Evolutionary conservation across 345 rosid genomes (phyloP), one percentile per base, ranked within the genome.

Genomic region (Combretum micranthum): DNA sequence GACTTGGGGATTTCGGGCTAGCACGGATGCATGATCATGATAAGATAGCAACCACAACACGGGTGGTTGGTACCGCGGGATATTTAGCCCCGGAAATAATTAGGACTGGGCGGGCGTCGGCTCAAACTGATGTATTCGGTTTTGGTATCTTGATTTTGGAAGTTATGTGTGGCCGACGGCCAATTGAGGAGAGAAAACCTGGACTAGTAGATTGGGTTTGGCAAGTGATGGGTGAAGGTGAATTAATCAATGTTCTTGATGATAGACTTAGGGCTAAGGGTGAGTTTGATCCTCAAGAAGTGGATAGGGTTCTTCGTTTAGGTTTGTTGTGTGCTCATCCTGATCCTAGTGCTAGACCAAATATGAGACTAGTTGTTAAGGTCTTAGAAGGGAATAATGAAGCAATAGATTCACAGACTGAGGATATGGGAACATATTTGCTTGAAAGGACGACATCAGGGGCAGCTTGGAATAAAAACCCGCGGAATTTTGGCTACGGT

Each of bases 351-450:
- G 57, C 68, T 1, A 61, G 95, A 46, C 95, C 85, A 3, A 76
- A 79, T 17, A 87, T 84, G 90, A 84, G 97, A 63, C 97, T 86
- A 64, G 95, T 74, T 1, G 81, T 81, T 60, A 80, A 84, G 56
- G 62, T 80, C 25, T 68, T 87, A 67, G 85, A 83, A 32, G 83
- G 84, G 39, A 80, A 69, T 45, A 76, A 56, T 32, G 76, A 79
- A 61, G 42, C 13, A 45, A 46, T 7, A 55, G 89, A 82, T 53
- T 13, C 47, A 26, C 88, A 75, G 50, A 69, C 26, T 19, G 88
- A 88, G 59, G 71, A 72, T 14, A 67, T 77, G 75, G 86, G 75
- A 25, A 82, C 74, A 18, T 77, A 74, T 23, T 69, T 85, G 74
- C 70, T 86, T 18, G 58, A 71, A 19, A 74, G 66, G 39, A 46